Evolutionary conservation across 257 asterid species (phyloP).

Genomic region (Ajuga chamaepitys): DNA sequence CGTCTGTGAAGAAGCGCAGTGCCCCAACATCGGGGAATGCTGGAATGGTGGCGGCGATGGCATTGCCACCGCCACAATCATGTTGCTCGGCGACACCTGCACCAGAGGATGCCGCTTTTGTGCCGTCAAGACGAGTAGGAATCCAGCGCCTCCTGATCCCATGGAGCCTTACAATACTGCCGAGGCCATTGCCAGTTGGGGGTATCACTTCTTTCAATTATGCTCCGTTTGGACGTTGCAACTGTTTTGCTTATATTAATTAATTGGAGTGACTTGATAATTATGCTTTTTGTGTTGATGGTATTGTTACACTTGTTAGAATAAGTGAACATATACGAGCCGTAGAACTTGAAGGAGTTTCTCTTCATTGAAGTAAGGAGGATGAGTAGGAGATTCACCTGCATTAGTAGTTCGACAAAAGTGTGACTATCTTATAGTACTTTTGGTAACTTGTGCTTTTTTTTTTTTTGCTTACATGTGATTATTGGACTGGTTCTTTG

Average conservation of each 20-base stretch:
- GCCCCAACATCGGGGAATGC: constrained; percentile 96
- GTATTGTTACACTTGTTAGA: background rate
- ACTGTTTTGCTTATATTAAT: background rate
- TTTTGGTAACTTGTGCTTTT: background rate
- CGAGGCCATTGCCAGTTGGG: constrained; percentile 91
- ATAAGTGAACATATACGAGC: background rate
- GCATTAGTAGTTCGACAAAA: no score
- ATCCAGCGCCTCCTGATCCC: constrained; percentile 94
- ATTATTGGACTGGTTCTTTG: background rate
- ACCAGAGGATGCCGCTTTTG: constrained; percentile 96
- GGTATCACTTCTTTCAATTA: constrained; percentile 41
- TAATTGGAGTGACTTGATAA: background rate
- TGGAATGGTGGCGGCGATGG: constrained; percentile 99
- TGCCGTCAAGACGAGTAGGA: constrained; percentile 91
- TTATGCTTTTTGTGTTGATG: background rate
- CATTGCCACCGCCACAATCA: constrained; percentile 89
- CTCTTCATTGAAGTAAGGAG: no score
- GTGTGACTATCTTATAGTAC: background rate
- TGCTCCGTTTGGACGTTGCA: no score
- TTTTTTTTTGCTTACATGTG: background rate
- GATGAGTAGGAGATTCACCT: no score
- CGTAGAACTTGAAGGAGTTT: background rate
- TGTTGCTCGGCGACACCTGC: constrained; percentile 95
- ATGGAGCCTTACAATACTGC: constrained; percentile 95
- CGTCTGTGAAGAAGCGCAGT: constrained; percentile 96